Evolutionary conservation across 2,329 filamentous ascomycete species (phyloP).

Genomic region (Claviceps humidiphila): DNA sequence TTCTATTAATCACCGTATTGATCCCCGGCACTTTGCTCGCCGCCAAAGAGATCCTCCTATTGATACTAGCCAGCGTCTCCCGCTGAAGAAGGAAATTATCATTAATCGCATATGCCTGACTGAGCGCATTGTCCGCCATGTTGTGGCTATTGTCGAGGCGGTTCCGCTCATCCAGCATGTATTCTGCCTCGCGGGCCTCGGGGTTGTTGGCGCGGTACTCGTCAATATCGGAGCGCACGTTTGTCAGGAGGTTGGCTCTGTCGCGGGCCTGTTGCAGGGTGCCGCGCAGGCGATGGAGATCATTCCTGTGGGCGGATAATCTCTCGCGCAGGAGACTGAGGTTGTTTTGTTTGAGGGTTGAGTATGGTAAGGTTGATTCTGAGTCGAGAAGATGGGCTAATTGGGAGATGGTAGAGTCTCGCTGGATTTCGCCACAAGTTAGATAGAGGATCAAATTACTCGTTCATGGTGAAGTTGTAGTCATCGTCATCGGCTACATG

Average conservation of each 20-base stretch:
- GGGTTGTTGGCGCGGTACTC: conserved; percentile 76
- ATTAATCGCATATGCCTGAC: conserved; percentile 92
- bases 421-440: conserved; percentile 34
- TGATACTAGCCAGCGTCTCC: conserved; percentile 78
- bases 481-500: neutral
- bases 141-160: conserved; percentile 82
- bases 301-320: conserved; percentile 71
- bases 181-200: conserved; percentile 76
- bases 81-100: conserved; percentile 80
- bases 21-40: conserved; percentile 87
- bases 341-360: conserved; percentile 94
- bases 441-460: neutral
- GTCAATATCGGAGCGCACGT: conserved; percentile 84
- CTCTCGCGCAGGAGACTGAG: conserved; percentile 84
- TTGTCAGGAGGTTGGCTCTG: conserved; percentile 78
- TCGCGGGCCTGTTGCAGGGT: conserved; percentile 68
- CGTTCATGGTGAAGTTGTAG: neutral
- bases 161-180: conserved; percentile 84
- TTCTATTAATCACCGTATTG: conserved; percentile 81
- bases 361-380: conserved; percentile 73
- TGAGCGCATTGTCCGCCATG: conserved; percentile 79
- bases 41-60: conserved; percentile 76
- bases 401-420: conserved; percentile 68
- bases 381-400: conserved; percentile 85
- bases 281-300: conserved; percentile 61